phyloP scores from a whole-genome alignment of 2,329 filamentous ascomycete species.

The Fusarium hostae region DNA sequence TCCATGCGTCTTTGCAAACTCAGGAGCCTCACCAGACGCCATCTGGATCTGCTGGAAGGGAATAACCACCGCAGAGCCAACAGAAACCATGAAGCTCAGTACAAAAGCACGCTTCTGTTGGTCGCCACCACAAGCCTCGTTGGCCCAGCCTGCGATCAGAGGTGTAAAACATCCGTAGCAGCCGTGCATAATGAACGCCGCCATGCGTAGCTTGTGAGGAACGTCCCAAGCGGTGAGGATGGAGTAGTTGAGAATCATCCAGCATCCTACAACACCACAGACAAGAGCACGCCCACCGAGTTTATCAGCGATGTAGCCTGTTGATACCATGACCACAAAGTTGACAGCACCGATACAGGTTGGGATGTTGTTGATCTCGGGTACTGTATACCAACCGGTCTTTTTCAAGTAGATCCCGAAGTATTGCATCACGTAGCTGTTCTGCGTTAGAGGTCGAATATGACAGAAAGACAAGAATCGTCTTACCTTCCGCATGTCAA shows the following conservation, averaged over 20 bases:
- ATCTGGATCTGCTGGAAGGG: constrained; percentile 54
- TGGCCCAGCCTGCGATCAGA: constrained; percentile 54
- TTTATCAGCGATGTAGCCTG: constrained; percentile 51
- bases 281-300: constrained; percentile 51
- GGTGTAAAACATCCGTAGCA: constrained; percentile 57
- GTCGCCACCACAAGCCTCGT: constrained; percentile 55
- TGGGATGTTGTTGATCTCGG: constrained; percentile 58
- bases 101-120: constrained; percentile 56
- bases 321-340: constrained; percentile 54
- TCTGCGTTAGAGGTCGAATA: neutral
- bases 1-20: constrained; percentile 50
- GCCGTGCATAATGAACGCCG: constrained; percentile 53
- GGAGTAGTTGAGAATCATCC: constrained; percentile 52
- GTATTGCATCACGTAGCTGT: constrained; percentile 53
- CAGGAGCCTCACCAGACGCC: constrained; percentile 51
- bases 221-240: constrained; percentile 53
- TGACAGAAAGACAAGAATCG: neutral
- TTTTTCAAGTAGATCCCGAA: constrained; percentile 55
- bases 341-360: constrained; percentile 57
- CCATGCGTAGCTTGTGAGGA: constrained; percentile 51
- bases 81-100: constrained; percentile 52
- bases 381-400: constrained; percentile 49
- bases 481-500: constrained; percentile 49
- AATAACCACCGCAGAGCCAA: constrained; percentile 52
- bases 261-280: constrained; percentile 48